Base-by-base conservation (phyloP, 2,329 filamentous ascomycete species). In the Xylogone sp. region DNA sequence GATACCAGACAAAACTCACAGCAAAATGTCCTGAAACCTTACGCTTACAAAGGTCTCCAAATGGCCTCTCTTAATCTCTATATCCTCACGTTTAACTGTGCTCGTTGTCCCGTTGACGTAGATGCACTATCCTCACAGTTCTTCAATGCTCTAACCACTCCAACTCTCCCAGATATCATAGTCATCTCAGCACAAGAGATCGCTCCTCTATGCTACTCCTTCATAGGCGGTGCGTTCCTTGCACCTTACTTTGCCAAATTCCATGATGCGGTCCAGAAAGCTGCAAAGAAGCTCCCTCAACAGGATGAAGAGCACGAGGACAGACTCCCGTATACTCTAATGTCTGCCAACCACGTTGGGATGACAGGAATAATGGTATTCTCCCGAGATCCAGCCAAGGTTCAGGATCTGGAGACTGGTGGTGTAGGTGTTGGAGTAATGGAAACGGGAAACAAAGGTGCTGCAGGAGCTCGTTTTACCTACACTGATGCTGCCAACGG, bases 371-470 rank as follows among this genome's bases (percentile, higher is more conserved):
- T 97, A 47, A 82, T 97, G 76, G 78, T 97, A 18, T 96, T 96
- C 66, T 87, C 86, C 19, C 83, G 83, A 51, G 77, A 86, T 42
- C 75, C 79, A 0, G 69, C 77, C 8, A 75, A 78, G 21, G 74
- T 97, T 48, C 72, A 74, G 49, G 75, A 81, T 62, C 73, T 94
- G n/a, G 81, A 90, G 57, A 84, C 82, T n/a, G 90, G 87, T 2
- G 88, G 88, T 49, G 86, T 91, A 2, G 92, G 94, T 0, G 87
- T 97, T 46, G 94, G 94, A 0, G 69, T 91, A 1, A 86, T 84
- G 52, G 87, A 93, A 46, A 94, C 96, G 87, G 94, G 91, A 16
- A 97, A 97, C 69, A 99, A 99, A 71, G 94, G 93, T 24, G 93
- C 91, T 3, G 87, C 96, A 1, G 94, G 87, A 0, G 76, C 93